Conservation (phyloP, 208 protist genomes). For the Jaenimonas drosophilae region DNA sequence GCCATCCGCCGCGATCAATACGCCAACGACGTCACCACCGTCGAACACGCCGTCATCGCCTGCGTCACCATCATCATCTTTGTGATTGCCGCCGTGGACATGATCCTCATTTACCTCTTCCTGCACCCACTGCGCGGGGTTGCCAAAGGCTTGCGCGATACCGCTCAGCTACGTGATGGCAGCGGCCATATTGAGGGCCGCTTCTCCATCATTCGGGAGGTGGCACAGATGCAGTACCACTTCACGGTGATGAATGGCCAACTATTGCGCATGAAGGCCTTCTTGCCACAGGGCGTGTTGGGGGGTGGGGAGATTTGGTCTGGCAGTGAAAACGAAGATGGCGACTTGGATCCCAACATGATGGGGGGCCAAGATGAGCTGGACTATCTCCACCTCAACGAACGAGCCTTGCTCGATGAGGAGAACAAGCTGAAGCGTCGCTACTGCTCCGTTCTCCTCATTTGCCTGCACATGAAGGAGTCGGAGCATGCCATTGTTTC, state of each 20-base stretch:
- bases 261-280: conserved; percentile 47
- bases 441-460: conserved; percentile 30
- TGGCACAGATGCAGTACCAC: conserved; percentile 33
- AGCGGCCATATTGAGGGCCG: conserved; percentile 6
- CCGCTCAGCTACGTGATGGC: conserved; percentile 30
- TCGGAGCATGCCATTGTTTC: conserved; percentile 15
- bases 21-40: neutral
- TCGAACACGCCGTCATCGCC: conserved; percentile 2
- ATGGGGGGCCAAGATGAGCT: neutral
- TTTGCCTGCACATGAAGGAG: conserved; percentile 24
- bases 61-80: neutral
- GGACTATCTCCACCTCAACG: conserved; percentile 15
- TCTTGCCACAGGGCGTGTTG: conserved; percentile 33
- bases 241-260: conserved; percentile 36
- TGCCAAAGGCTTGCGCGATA: conserved; percentile 15
- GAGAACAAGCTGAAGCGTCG: conserved; percentile 34
- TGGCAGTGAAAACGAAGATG: neutral
- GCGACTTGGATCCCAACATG: conserved; percentile 4
- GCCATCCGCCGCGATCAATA: neutral
- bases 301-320: conserved; percentile 3
- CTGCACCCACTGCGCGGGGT: conserved; percentile 23
- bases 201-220: conserved; percentile 26
- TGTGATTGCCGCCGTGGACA: conserved; percentile 5
- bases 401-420: conserved; percentile 18
- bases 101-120: conserved; percentile 26